phyloP scores from a whole-genome alignment of 805 yeast genomes.

The Ogataea salicorniae region DNA sequence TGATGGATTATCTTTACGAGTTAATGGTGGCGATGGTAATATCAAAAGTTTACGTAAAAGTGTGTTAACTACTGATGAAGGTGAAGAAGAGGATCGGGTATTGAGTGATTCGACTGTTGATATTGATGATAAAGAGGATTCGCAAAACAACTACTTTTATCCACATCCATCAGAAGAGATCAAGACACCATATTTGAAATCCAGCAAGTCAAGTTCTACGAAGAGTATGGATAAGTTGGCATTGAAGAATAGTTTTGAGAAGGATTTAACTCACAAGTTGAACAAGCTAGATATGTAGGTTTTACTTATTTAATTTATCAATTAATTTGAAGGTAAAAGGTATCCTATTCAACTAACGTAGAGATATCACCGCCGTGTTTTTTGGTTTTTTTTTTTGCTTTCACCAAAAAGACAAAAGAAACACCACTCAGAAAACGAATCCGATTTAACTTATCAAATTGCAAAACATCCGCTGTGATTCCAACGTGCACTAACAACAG shows the following conservation, averaged over 20 bases:
- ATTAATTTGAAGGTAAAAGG: too few species aligned
- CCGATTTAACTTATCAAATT: too few species aligned
- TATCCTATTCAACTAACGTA: too few species aligned
- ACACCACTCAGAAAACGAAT: too few species aligned
- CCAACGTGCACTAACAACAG: too few species aligned
- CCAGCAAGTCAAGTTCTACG: constrained; percentile 4
- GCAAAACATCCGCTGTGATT: too few species aligned
- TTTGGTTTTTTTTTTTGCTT: too few species aligned
- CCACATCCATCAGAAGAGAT: constrained; percentile 40
- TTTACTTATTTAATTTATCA: too few species aligned
- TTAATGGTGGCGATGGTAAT: not conserved
- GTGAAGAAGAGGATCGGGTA: not conserved
- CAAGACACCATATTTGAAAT: constrained; percentile 13
- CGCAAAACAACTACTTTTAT: constrained; percentile 45
- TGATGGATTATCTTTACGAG: not conserved
- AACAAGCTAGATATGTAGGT: constrained; percentile 1
- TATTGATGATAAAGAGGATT: constrained; percentile 46
- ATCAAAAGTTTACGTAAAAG: not conserved
- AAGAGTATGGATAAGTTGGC: constrained; percentile 4
- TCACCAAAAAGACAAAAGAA: too few species aligned
- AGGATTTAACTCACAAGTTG: constrained; percentile 6
- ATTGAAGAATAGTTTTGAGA: constrained; percentile 5
- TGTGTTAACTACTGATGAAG: not conserved
- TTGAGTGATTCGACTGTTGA: constrained; percentile 39
- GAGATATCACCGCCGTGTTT: too few species aligned